phyloP scores from a whole-genome alignment of 1,284 basidiomycete species.

The Fomitopsis pinicola region DNA sequence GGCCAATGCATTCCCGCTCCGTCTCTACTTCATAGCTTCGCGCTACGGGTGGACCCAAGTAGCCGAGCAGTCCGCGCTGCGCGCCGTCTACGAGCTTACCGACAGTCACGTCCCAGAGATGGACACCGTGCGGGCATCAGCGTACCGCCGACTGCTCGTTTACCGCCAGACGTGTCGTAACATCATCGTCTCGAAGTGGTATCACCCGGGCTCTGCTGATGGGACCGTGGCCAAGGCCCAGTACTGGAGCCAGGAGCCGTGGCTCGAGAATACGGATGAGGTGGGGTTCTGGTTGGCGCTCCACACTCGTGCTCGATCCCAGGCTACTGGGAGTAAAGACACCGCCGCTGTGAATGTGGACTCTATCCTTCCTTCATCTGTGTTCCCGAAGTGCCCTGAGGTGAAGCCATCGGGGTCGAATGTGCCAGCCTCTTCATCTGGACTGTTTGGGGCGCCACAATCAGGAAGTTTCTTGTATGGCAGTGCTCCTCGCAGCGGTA shows the following conservation, averaged over 20 bases:
- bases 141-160: constrained; percentile 10
- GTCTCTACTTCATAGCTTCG: constrained; percentile 7
- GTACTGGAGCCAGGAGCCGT: not conserved
- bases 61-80: constrained; percentile 6
- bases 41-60: not conserved
- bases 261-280: not conserved
- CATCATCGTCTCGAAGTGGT: not conserved
- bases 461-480: not conserved
- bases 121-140: constrained; percentile 7
- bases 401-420: not conserved
- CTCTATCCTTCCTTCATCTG: not conserved
- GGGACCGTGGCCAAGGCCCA: not conserved
- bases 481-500: not conserved
- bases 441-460: no score
- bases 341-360: not conserved
- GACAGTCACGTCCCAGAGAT: constrained; percentile 9
- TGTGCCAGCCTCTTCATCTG: not conserved
- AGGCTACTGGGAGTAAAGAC: not conserved
- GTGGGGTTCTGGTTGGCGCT: not conserved
- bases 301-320: not conserved
- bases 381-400: not conserved
- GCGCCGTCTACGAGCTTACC: not conserved
- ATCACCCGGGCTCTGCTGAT: not conserved
- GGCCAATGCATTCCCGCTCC: not conserved
- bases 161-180: constrained; percentile 4